These are phyloP conservation scores for Cyberlindnera maritima DNA, from an alignment of 805 yeast genomes.

Conservation along the genomic window DNA sequence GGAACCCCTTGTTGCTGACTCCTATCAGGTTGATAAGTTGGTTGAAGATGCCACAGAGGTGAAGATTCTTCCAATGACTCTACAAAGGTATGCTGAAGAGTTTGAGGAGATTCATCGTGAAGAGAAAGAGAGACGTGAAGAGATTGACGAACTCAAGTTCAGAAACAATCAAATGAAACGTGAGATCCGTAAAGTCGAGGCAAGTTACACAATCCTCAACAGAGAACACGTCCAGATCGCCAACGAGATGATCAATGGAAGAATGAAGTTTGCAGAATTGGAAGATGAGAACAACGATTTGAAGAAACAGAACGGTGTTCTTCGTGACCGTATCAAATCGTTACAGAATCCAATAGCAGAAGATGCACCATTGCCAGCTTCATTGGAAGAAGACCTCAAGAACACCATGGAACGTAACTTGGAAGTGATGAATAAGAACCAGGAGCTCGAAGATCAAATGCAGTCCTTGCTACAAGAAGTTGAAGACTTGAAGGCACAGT, in stretches of 20 bases:
- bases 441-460: constrained; percentile 52
- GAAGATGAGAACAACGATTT: constrained; percentile 72
- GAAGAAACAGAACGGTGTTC: constrained; percentile 42
- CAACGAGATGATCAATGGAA: constrained; percentile 79
- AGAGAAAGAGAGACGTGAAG: constrained; percentile 58
- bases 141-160: constrained; percentile 63
- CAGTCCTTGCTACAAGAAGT: constrained; percentile 41
- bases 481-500: constrained; percentile 32
- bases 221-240: constrained; percentile 84
- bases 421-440: constrained; percentile 65
- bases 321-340: constrained; percentile 35
- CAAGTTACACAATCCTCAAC: constrained; percentile 64
- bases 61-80: constrained; percentile 66
- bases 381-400: constrained; percentile 50
- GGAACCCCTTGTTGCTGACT: constrained; percentile 25
- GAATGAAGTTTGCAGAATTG: constrained; percentile 71
- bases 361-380: constrained; percentile 36
- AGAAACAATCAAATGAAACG: constrained; percentile 71
- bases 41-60: constrained; percentile 78
- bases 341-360: constrained; percentile 29
- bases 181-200: constrained; percentile 71
- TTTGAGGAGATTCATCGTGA: constrained; percentile 75
- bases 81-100: constrained; percentile 71
- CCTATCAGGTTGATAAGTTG: constrained; percentile 67
- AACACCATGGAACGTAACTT: constrained; percentile 58